Evolutionary conservation across 352 stramenopile species (phyloP).

Genomic region (Phytophthora europaea): DNA sequence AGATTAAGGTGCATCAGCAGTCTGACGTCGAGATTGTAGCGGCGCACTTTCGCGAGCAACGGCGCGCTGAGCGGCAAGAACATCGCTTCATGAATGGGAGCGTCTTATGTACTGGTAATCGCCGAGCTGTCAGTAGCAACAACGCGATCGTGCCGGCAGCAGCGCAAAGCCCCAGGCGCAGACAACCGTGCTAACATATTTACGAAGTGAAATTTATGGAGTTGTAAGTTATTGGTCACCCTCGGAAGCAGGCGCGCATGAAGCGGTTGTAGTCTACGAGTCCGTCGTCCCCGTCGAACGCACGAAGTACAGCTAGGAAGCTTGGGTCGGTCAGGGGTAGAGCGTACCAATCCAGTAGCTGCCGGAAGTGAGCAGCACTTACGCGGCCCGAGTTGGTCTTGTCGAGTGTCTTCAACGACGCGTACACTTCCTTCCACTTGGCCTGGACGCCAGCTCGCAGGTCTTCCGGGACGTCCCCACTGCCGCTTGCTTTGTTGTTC

Average conservation of each 20-base stretch:
- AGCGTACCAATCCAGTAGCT: slow-evolving; percentile 81
- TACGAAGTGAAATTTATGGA: slow-evolving; percentile 14
- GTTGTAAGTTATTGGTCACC: slow-evolving; percentile 11
- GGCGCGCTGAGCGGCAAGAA: slow-evolving; percentile 47
- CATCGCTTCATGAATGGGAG: slow-evolving; percentile 41
- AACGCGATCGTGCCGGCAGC: neutral
- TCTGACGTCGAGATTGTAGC: slow-evolving; percentile 43
- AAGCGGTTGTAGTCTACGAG: slow-evolving; percentile 82
- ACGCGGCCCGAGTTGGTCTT: slow-evolving; percentile 61
- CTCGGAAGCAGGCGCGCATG: slow-evolving; percentile 67
- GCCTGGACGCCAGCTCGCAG: slow-evolving; percentile 63
- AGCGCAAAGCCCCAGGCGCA: slow-evolving; percentile 24
- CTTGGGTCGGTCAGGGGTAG: slow-evolving; percentile 59
- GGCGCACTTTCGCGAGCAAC: slow-evolving; percentile 61
- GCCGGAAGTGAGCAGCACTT: slow-evolving; percentile 70
- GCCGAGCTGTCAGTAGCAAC: slow-evolving; percentile 4
- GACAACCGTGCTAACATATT: slow-evolving; percentile 29
- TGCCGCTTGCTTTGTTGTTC: slow-evolving; percentile 8
- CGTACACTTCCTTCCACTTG: slow-evolving; percentile 83
- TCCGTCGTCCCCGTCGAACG: slow-evolving; percentile 71
- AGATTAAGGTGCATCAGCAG: slow-evolving; percentile 19
- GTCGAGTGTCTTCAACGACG: slow-evolving; percentile 73
- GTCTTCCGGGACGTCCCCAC: slow-evolving; percentile 46
- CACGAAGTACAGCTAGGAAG: slow-evolving; percentile 68
- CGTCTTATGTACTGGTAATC: slow-evolving; percentile 10